Conservation (phyloP, 371 early-diverging fungal genomes). For the Blakeslea trispora region DNA sequence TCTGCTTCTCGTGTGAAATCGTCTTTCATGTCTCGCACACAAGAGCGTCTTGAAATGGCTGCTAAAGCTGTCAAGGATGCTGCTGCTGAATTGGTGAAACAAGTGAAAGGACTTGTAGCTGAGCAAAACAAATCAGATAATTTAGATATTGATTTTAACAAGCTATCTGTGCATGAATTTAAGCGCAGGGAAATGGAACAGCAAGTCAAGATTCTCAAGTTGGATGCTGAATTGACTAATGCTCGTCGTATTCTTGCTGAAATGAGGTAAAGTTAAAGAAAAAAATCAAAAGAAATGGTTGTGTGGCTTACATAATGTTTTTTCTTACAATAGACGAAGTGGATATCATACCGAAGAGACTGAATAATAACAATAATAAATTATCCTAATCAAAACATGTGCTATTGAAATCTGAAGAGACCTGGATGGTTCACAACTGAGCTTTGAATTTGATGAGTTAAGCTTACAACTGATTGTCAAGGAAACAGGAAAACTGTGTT, state of each 20-base stretch:
- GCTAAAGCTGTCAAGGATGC: conserved; percentile 94
- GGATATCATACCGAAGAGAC: conserved; percentile 56
- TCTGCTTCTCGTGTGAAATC: conserved; percentile 97
- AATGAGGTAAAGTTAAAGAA: conserved; percentile 92
- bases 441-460: no score
- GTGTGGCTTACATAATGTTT: conserved; percentile 19
- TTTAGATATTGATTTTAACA: conserved; percentile 68
- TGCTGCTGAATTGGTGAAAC: conserved; percentile 87
- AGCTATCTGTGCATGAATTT: conserved; percentile 87
- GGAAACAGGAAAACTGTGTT: no score
- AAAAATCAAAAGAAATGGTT: no score
- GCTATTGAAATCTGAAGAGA: no score
- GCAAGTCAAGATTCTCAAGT: conserved; percentile 93
- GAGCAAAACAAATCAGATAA: conserved; percentile 55
- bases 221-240: conserved; percentile 88
- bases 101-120: conserved; percentile 86
- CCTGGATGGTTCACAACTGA: no score
- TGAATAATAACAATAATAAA: conserved; percentile 19
- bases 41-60: conserved; percentile 88
- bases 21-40: conserved; percentile 86
- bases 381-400: no score
- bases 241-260: conserved; percentile 90
- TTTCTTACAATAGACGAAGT: conserved; percentile 36
- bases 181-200: conserved; percentile 97
- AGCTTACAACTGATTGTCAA: no score